Conservation (phyloP, 148 eudicot genomes). For the Nepenthes gracilis region DNA sequence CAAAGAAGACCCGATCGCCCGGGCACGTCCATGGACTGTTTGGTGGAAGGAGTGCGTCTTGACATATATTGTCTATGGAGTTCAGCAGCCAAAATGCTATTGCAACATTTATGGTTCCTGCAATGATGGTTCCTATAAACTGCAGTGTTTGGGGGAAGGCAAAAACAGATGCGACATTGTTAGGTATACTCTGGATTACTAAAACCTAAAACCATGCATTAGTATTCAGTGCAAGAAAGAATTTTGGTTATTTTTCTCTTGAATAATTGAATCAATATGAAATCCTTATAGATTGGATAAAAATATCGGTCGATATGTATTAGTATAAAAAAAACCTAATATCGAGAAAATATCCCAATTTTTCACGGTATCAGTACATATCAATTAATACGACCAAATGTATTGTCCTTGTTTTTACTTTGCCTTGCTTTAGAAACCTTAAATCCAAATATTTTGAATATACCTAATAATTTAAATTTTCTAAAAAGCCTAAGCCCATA, state of each 20-base stretch:
- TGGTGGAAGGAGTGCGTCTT: conserved; percentile 64
- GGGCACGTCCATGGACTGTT: conserved; percentile 98
- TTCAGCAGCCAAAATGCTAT: conserved; percentile 89
- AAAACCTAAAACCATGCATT: background rate
- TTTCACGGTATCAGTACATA: too few species aligned
- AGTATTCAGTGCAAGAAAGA: background rate
- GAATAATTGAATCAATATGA: too few species aligned
- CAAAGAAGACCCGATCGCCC: conserved; percentile 77
- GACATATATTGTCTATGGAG: conserved; percentile 68
- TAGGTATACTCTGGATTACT: background rate
- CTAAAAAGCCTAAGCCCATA: too few species aligned
- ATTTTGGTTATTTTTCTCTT: background rate
- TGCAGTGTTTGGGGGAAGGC: conserved; percentile 13
- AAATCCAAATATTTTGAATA: too few species aligned
- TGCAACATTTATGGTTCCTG: conserved; percentile 71
- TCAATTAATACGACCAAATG: too few species aligned
- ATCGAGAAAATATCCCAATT: too few species aligned
- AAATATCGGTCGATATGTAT: too few species aligned
- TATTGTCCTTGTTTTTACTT: too few species aligned
- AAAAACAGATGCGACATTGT: conserved; percentile 3
- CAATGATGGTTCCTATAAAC: conserved; percentile 95
- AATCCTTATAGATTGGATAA: too few species aligned
- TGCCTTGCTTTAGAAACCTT: too few species aligned
- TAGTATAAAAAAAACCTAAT: too few species aligned
- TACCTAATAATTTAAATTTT: too few species aligned